These are phyloP conservation scores for Cyathus striatus DNA, from an alignment of 768 basidiomycete species.

Conservation along the genomic window DNA sequence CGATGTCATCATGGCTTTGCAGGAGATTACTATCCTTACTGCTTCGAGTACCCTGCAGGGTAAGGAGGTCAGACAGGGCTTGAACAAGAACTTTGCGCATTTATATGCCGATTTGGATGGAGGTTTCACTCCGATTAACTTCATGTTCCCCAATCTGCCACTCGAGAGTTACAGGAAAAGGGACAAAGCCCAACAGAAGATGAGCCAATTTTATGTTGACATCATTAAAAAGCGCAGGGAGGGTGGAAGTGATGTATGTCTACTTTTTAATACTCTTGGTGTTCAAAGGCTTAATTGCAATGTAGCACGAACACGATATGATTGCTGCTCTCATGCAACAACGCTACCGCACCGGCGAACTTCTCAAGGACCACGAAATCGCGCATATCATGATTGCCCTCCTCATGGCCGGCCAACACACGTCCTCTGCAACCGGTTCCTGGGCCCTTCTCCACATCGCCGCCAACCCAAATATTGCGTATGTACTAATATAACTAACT, in stretches of 20 bases:
- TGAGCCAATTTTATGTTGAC: constrained; percentile 88
- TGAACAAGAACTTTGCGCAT: constrained; percentile 84
- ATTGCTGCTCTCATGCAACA: constrained; percentile 82
- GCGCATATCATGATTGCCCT: constrained; percentile 99
- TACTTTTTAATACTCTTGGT: background rate
- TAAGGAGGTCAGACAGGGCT: constrained; percentile 69
- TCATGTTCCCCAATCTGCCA: constrained; percentile 91
- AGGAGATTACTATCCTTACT: constrained; percentile 92
- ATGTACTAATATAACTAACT: constrained; percentile 26
- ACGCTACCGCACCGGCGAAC: constrained; percentile 75
- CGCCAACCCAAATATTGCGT: constrained; percentile 69
- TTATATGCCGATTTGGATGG: constrained; percentile 88
- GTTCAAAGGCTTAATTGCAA: constrained; percentile 2
- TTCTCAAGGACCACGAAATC: constrained; percentile 83
- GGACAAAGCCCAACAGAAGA: constrained; percentile 86
- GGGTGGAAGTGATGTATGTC: constrained; percentile 31
- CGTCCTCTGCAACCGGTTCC: constrained; percentile 86
- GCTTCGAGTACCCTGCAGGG: constrained; percentile 94
- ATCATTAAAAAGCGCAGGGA: constrained; percentile 75
- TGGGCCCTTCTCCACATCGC: constrained; percentile 92
- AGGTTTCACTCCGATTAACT: constrained; percentile 94
- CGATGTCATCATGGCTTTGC: constrained; percentile 65
- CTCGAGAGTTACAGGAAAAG: constrained; percentile 85
- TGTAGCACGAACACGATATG: constrained; percentile 80
- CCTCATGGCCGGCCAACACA: constrained; percentile 99